Conservation (phyloP, 768 basidiomycete genomes). For the Mrakia gelida region DNA sequence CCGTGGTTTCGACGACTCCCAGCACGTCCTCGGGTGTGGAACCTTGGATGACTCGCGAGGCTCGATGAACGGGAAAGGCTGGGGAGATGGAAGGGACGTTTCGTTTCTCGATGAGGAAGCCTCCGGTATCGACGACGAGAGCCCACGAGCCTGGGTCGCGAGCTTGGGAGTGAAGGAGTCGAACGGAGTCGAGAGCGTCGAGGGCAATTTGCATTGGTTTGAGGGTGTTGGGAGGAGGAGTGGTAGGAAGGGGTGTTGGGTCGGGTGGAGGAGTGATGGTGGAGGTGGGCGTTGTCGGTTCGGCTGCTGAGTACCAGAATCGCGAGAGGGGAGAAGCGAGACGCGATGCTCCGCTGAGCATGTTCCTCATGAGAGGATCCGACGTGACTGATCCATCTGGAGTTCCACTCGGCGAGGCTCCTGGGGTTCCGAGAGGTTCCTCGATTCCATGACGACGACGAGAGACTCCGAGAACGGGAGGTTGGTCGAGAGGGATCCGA, state of each 20-base stretch:
- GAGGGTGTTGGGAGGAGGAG: constrained; percentile 49
- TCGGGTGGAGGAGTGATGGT: background rate
- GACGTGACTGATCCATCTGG: constrained; percentile 1
- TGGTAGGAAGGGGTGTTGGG: background rate
- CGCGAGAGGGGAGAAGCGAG: constrained; percentile 22
- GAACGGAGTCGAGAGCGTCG: constrained; percentile 74
- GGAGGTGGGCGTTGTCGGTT: background rate
- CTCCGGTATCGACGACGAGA: constrained; percentile 60
- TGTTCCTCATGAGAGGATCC: background rate
- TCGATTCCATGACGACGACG: constrained; percentile 61
- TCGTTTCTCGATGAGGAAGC: constrained; percentile 68
- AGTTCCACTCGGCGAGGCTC: constrained; percentile 32
- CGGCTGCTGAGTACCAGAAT: constrained; percentile 9
- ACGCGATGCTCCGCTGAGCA: constrained; percentile 1
- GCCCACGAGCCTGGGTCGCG: constrained; percentile 64
- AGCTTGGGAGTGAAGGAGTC: constrained; percentile 60
- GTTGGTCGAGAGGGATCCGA: constrained; percentile 88
- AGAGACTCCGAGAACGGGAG: constrained; percentile 64
- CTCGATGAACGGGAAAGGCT: constrained; percentile 76
- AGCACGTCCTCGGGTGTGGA: constrained; percentile 88
- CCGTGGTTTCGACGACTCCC: constrained; percentile 62
- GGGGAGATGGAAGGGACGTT: constrained; percentile 72
- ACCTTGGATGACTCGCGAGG: constrained; percentile 86
- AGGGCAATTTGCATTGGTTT: constrained; percentile 74
- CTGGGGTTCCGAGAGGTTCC: constrained; percentile 51